Conservation (phyloP, 306 rosid genomes). For the Citrullus amarus region DNA sequence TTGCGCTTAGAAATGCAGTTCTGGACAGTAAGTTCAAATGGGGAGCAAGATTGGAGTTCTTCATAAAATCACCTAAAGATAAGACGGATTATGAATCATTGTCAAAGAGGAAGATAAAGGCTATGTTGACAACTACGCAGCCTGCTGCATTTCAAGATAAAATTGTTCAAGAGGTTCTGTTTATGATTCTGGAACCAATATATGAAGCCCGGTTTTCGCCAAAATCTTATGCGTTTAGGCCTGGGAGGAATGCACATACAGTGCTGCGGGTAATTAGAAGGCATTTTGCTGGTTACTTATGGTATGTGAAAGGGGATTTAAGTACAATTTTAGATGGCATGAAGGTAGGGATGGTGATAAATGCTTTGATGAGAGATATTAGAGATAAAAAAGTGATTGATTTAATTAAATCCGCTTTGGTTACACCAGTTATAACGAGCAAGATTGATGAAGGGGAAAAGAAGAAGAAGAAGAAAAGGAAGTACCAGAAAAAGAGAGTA, state of each 20-base stretch:
- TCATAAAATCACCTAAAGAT: conserved; percentile 54
- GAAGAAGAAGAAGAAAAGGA: conserved; percentile 59
- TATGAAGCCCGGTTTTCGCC: conserved; percentile 68
- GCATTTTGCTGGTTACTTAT: conserved; percentile 71
- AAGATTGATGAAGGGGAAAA: conserved; percentile 41
- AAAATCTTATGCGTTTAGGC: conserved; percentile 63
- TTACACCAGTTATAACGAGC: conserved; percentile 53
- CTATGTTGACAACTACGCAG: conserved; percentile 61
- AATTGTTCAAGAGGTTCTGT: conserved; percentile 70
- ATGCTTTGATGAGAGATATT: conserved; percentile 77
- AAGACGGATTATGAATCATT: conserved; percentile 61
- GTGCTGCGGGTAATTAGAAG: conserved; percentile 68
- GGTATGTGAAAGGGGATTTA: conserved; percentile 84
- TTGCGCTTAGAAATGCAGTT: conserved; percentile 76
- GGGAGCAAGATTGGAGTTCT: conserved; percentile 72
- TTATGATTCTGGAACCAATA: conserved; percentile 73
- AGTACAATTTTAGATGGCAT: conserved; percentile 73
- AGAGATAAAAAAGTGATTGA: conserved; percentile 80
- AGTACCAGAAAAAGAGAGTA: conserved; percentile 91
- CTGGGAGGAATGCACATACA: conserved; percentile 68
- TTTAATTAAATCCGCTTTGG: conserved; percentile 59
- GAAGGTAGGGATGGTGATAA: conserved; percentile 61
- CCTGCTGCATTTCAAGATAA: conserved; percentile 79
- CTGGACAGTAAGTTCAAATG: conserved; percentile 68
- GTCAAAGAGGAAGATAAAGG: conserved; percentile 66